phyloP scores from a whole-genome alignment of 805 yeast species.

The Candida tibetensis region DNA sequence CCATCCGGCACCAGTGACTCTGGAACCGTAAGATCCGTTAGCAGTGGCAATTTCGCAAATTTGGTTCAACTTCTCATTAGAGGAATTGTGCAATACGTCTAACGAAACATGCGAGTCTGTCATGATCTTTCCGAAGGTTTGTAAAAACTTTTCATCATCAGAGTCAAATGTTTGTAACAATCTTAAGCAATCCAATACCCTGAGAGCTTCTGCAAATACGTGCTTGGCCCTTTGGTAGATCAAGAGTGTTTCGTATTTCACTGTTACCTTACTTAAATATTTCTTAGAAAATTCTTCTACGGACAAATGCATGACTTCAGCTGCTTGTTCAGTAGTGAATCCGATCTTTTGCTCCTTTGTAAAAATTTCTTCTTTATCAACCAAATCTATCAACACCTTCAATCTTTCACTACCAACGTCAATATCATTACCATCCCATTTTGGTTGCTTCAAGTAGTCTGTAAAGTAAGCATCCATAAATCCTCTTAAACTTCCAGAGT shows the following conservation, averaged over 20 bases:
- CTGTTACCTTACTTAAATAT: constrained; percentile 53
- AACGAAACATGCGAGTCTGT: constrained; percentile 58
- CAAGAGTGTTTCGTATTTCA: constrained; percentile 53
- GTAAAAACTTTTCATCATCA: constrained; percentile 28
- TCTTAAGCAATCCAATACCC: constrained; percentile 52
- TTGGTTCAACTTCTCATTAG: constrained; percentile 52
- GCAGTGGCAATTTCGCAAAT: constrained; percentile 52
- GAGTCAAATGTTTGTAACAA: constrained; percentile 25
- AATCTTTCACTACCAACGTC: constrained; percentile 41
- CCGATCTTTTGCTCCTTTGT: constrained; percentile 39
- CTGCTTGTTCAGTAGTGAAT: constrained; percentile 48
- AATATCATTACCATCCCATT: constrained; percentile 48
- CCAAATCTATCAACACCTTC: constrained; percentile 37
- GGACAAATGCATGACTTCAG: constrained; percentile 40
- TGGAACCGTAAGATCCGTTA: constrained; percentile 61
- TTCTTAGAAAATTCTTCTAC: constrained; percentile 40
- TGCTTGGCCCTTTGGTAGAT: constrained; percentile 59
- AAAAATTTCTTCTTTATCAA: constrained; percentile 39
- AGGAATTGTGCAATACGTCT: constrained; percentile 47
- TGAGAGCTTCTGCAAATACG: constrained; percentile 58
- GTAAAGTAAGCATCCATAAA: constrained; percentile 51
- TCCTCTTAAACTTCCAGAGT: constrained; percentile 62
- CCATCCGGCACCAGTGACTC: constrained; percentile 81
- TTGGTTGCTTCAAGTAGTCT: constrained; percentile 22
- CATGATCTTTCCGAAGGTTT: constrained; percentile 53